These are phyloP conservation scores for Hirschfeldia incana DNA, from an alignment of 345 rosid genomes.

Conservation along the genomic window DNA sequence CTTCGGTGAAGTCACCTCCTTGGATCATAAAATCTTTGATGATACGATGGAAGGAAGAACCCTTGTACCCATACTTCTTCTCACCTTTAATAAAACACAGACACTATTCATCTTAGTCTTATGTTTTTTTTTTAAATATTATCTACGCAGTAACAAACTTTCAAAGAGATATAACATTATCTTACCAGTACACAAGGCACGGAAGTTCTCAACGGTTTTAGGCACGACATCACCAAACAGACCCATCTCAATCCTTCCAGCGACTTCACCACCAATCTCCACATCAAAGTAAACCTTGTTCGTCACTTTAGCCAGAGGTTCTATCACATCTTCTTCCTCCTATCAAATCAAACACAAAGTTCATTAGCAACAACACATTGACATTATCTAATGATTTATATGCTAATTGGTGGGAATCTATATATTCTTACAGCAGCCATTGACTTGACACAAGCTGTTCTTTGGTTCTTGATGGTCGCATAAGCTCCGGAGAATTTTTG, in stretches of 20 bases:
- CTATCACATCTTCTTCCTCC: slow-evolving; percentile 50
- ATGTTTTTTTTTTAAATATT: background rate
- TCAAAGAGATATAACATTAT: background rate
- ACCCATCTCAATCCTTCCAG: slow-evolving; percentile 83
- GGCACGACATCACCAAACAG: slow-evolving; percentile 85
- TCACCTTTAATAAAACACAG: slow-evolving; percentile 62
- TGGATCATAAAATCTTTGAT: slow-evolving; percentile 96
- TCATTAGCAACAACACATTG: background rate
- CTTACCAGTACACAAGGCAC: slow-evolving; percentile 76
- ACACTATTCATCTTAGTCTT: background rate
- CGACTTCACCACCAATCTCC: slow-evolving; percentile 74
- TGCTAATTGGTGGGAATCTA: background rate
- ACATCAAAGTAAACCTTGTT: slow-evolving; percentile 83
- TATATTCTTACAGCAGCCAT: slow-evolving; percentile 48
- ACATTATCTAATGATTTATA: background rate
- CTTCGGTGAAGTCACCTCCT: slow-evolving; percentile 88
- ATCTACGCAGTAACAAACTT: background rate
- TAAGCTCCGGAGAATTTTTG: slow-evolving; percentile 43
- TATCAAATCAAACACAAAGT: slow-evolving; percentile 31
- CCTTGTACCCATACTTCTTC: slow-evolving; percentile 81
- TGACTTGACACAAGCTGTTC: slow-evolving; percentile 53
- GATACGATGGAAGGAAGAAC: slow-evolving; percentile 86
- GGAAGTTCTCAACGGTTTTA: slow-evolving; percentile 83
- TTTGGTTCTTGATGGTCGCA: slow-evolving; percentile 38
- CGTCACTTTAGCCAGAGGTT: slow-evolving; percentile 77